phyloP scores from a whole-genome alignment of 257 asterid genomes.

The Solanum peruvianum region DNA sequence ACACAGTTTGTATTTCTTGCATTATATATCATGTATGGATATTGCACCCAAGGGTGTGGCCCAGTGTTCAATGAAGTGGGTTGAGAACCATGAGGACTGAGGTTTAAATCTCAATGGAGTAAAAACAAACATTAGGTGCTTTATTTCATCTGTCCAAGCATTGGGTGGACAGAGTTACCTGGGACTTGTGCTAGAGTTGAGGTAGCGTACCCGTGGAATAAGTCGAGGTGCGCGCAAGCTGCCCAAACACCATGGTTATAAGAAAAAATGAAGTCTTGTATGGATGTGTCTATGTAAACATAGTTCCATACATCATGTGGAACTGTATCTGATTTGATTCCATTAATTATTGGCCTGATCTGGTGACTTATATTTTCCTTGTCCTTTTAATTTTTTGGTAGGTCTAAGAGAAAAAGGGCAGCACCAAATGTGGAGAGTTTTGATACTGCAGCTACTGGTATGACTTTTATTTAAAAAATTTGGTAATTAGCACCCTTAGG shows the following conservation, averaged over 20 bases:
- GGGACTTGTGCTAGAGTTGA: neutral
- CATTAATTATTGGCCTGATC: neutral
- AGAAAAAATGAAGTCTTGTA: neutral
- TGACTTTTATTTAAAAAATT: neutral
- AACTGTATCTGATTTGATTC: neutral
- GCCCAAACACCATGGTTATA: neutral
- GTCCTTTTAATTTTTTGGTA: slow-evolving; percentile 26
- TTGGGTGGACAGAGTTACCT: no score
- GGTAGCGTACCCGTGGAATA: neutral
- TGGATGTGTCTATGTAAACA: neutral
- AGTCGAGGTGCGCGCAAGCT: neutral
- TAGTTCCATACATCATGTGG: neutral
- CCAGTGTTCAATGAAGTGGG: neutral
- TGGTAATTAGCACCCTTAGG: neutral
- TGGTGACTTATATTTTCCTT: neutral
- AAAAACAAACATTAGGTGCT: neutral
- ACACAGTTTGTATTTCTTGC: neutral
- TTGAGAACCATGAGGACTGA: neutral
- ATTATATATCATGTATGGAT: neutral
- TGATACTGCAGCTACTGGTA: slow-evolving; percentile 66
- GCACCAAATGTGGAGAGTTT: slow-evolving; percentile 52
- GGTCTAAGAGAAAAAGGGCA: slow-evolving; percentile 74
- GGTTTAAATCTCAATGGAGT: neutral
- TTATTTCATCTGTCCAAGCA: neutral
- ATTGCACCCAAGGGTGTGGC: neutral